Base-by-base conservation (phyloP, 2,329 filamentous ascomycete genomes). In the Ophiostoma sp. region DNA sequence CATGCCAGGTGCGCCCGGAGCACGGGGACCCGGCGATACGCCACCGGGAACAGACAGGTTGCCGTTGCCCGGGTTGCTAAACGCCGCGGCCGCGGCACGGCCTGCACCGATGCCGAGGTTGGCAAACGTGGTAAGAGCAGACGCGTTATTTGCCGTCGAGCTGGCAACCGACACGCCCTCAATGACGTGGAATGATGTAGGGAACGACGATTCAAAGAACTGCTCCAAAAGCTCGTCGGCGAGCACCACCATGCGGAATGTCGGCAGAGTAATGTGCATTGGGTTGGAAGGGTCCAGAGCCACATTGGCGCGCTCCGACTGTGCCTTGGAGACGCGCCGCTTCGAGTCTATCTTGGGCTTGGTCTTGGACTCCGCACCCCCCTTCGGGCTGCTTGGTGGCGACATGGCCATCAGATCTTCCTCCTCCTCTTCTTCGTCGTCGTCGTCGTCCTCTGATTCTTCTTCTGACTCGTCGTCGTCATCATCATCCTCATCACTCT, bases 201-300 rank as follows among this genome's bases (percentile, higher is more conserved):
- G 93, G 81, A 98, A 97, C 57, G 93, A 96, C 0, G 92, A 92
- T 80, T 99, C 95, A 78, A 99, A 99, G 81, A 99, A 99, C 75
- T 96, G 92, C 76, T 99, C 94, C 6, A 99, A 87, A 0, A 96
- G 86, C 79, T 99, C 95, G 77, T 99, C 95, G 62, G 95, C 95
- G 8, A 99, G 87, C 11, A 99, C 92, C 3, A 99, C 93, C 95
- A 99, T 99, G 74, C 95, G 90, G 85, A 99, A 99, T 0, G 95
- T 99, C 0, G 95, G 95, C 1, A 99, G 85, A 0, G 95, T 98
- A 76, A 99, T 97, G 78, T 97, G 91, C 0, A 99, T 85, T 7
- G 95, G 95, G 73, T 96, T 94, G 35, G 93, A 90, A 2, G 95
- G 95, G 77, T 99, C 94, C 4, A 99, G 86, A 0, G 95, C 95